phyloP scores from a whole-genome alignment of 495 filamentous ascomycete species.

The Aspergillus ostianus region DNA sequence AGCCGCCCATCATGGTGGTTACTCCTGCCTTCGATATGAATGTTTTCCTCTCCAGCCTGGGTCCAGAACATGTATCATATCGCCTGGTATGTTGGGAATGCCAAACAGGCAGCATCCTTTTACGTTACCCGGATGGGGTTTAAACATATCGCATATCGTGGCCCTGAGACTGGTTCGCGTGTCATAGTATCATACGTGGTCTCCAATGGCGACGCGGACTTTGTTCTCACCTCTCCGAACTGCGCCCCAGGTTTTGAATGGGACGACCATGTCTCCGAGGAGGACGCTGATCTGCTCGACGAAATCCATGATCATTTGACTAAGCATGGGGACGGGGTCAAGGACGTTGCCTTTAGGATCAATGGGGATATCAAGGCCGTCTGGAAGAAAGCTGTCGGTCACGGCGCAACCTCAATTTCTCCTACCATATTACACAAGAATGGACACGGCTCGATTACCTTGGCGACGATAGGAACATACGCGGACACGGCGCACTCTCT shows the following conservation, averaged over 20 bases:
- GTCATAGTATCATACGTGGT: slow-evolving; percentile 71
- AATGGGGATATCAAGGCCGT: slow-evolving; percentile 62
- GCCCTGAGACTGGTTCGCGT: slow-evolving; percentile 75
- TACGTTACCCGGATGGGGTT: slow-evolving; percentile 77
- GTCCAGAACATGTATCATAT: slow-evolving; percentile 65
- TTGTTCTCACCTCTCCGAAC: slow-evolving; percentile 73
- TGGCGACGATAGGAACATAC: slow-evolving; percentile 72
- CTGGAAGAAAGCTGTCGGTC: slow-evolving; percentile 60
- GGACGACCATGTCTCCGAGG: slow-evolving; percentile 17
- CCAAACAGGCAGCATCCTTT: slow-evolving; percentile 78
- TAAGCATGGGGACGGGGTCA: slow-evolving; percentile 77
- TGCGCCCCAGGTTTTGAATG: slow-evolving; percentile 41
- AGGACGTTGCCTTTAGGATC: slow-evolving; percentile 79
- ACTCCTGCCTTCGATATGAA: not conserved
- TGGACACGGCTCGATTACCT: slow-evolving; percentile 49
- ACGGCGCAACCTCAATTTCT: slow-evolving; percentile 60
- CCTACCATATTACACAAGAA: slow-evolving; percentile 46
- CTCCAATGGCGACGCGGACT: slow-evolving; percentile 63
- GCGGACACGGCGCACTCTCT: slow-evolving; percentile 83
- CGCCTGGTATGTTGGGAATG: slow-evolving; percentile 84
- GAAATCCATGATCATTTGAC: slow-evolving; percentile 69
- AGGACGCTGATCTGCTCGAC: slow-evolving; percentile 52
- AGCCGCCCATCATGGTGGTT: not conserved
- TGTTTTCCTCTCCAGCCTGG: not conserved
- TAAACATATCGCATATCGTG: slow-evolving; percentile 66